Evolutionary conservation across 495 filamentous ascomycete genomes (phyloP), one percentile per base, ranked within the genome.

Genomic region (Pyronema domesticum): DNA sequence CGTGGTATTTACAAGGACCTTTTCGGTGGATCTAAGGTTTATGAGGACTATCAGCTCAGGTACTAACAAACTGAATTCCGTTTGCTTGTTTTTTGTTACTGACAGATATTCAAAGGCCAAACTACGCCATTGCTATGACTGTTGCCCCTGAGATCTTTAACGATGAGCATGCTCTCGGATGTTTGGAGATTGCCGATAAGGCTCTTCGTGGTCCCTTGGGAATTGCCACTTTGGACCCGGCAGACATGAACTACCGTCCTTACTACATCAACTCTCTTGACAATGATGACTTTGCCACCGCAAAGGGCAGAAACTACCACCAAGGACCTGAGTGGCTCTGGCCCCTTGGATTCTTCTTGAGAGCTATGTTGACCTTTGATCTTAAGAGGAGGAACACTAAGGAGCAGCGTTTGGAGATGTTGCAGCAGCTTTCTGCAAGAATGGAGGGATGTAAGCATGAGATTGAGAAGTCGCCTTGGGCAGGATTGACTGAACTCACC

Each of bases 321-420:
- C 91, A 96, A 68, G 93, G 93, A 1, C 93, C 93, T 0, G 93
- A 99, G 68, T 99, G 93, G 93, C 72, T 95, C n/a, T 99, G 93
- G 93, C 93, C 88, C 1, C 86, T 85, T 3, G 93, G 93, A 7
- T 99, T 84, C 74, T 96, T 89, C 72, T 73, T 95, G 13, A 77
- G 93, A 37, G 93, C 93, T 0, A 70, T 99, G 54, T 71, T 96
- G 50, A 82, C 85, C 66, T 95, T 96, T 63, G 89, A 95, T 68
- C 72, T 95, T 40, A 73, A 76, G 70, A 73, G 89, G 6, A 73
- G 86, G 30, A 75, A 75, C 36, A 78, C 72, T 0, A 69, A 66
- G 14, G 74, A 76, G 53, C 79, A 77, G 58, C 76, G 81, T 40
- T 81, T 82, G 6, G 93, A 95, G 70, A 82, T 80, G 0, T 91